Percentiles rank a stretch among this genome's conserved stretches.
Evolutionary conservation across 495 filamentous ascomycete species (phyloP).

Genomic region (Penicillium nucicola): DNA sequence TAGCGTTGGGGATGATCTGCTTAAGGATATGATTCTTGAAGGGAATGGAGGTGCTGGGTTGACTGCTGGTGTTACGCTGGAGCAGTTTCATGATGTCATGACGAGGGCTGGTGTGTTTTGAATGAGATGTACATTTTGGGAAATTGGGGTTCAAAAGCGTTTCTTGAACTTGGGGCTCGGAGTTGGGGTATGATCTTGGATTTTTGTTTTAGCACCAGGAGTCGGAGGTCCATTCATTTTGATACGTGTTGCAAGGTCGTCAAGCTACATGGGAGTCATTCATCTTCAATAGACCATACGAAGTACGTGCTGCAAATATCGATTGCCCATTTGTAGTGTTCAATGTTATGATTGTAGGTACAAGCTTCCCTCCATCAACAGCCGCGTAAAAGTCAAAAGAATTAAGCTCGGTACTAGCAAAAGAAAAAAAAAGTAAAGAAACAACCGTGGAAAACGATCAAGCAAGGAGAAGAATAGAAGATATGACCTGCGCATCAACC

Average conservation of each 20-base stretch:
- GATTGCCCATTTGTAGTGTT: slow-evolving; percentile 9
- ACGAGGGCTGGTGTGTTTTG: slow-evolving; percentile 75
- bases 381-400: slow-evolving; percentile 9
- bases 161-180: slow-evolving; percentile 3
- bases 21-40: slow-evolving; percentile 91
- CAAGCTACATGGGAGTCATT: neutral
- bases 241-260: neutral
- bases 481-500: slow-evolving; percentile 31
- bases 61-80: slow-evolving; percentile 65
- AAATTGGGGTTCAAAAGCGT: neutral
- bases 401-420: slow-evolving; percentile 17
- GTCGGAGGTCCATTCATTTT: slow-evolving; percentile 7
- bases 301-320: neutral
- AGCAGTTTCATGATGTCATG: slow-evolving; percentile 87
- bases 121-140: slow-evolving; percentile 22
- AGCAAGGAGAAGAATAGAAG: slow-evolving; percentile 17
- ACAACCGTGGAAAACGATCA: slow-evolving; percentile 8
- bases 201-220: slow-evolving; percentile 11
- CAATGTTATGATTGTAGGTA: slow-evolving; percentile 21
- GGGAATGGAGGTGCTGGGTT: slow-evolving; percentile 79
- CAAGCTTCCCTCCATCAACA: slow-evolving; percentile 17
- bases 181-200: slow-evolving; percentile 8
- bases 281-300: too few relatives aligned
- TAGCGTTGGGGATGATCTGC: slow-evolving; percentile 68
- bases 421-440: slow-evolving; percentile 6